Evolutionary conservation across 2,329 filamentous ascomycete genomes (phyloP), one percentile per base, ranked within the genome.

Genomic region (Alternaria longipes): DNA sequence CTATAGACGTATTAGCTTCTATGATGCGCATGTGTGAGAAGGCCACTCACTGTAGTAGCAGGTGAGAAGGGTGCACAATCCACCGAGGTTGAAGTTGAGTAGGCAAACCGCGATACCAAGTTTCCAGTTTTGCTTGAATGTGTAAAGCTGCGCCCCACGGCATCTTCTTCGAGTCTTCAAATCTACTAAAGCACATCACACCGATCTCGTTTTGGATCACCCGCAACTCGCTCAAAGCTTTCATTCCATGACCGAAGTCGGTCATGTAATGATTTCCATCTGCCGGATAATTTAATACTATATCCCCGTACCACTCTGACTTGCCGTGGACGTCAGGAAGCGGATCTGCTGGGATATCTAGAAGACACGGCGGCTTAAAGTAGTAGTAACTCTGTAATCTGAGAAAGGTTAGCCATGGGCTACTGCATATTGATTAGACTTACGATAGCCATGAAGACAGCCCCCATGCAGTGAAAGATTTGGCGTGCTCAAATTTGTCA

Each of bases 271-370:
- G 20, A n/a, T 50, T 6, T 32, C 52, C 8, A 22, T 58, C 55
- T 1, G 22, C 18, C 11, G 54, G 45, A 30, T 62, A 64, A 16
- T 41, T 22, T 5, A 51, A 18, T 30, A 28, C 51, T 34, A 70
- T 50, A 22, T 71, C 64, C 9, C 61, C 52, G 38, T 71, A 70
- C 69, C 69, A 71, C 16, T 59, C 38, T 22, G 58, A 14, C 11
- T 57, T 41, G 5, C 18, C 42, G 9, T 58, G 32, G 28, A 49
- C 57, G 24, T 70, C 63, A 22, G 69, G 67, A 32, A 67, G 62
- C 18, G 34, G 11, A 38, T 22, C n/a, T 16, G 16, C 42, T 6
- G 59, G 64, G 24, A 26, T 46, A 16, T 51, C 46, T n/a, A 34
- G 45, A 45, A 59, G 45, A 36, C 50, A 45, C 20, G 61, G 65